Evolutionary conservation across 1,139 yeast species (phyloP), one percentile per base, ranked within the genome.

Genomic region (Suhomyces terraborum): DNA sequence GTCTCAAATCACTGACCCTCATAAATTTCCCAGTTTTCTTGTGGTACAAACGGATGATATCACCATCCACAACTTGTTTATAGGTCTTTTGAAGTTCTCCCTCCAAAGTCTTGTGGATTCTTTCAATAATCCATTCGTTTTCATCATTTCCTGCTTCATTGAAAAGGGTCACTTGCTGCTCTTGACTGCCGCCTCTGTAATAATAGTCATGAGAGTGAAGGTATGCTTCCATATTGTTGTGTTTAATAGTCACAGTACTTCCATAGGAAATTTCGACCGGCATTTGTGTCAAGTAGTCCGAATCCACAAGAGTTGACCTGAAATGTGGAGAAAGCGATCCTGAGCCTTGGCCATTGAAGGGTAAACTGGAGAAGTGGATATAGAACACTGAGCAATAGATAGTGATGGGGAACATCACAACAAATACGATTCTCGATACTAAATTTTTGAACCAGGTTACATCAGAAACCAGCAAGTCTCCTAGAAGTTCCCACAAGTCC

Each of bases 41-140:
- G 54, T 88, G 95, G 59, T 75, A 79, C 14, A 88, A 59, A 43
- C 80, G 68, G n/a, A 87, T 63, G 6, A 63, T 62, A 35, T 73
- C 78, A 6, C 80, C 80, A 48, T 77, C 72, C 39, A 64, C 66
- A 17, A 85, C 66, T 3, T 66, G 66, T 27, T 61, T 59, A 26
- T 69, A 57, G 26, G 60, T 58, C 16, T 50, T 49, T 29, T 64
- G 62, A 14, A 68, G 53, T 28, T 61, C 56, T 0, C 66, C 71
- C 34, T 62, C 68, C 10, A 54, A 48, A 18, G 53, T 56, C 35
- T 66, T 65, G 42, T 64, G 63, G 26, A 55, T 55, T 0, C 67
- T 63, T 54, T 85, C 91, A 30, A 88, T 60, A 27, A 79, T 64
- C 88, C 94, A 88, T 45, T 78, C 78, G 53, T 84, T 86, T 54